These are phyloP conservation scores for Phyllosticta citriasiana DNA, from an alignment of 2,329 filamentous ascomycete species.

Conservation along the genomic window DNA sequence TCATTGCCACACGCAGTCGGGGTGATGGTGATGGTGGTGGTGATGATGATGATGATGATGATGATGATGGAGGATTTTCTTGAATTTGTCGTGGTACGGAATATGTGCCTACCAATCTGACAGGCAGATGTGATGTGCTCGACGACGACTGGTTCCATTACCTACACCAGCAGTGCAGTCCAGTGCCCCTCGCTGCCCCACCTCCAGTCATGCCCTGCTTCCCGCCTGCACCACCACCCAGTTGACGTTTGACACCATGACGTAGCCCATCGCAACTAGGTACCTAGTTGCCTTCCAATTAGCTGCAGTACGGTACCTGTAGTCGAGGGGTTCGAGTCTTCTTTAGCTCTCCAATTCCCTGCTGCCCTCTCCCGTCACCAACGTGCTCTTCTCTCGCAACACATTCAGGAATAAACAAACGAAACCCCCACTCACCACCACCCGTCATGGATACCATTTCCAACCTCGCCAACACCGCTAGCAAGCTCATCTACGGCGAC, in stretches of 20 bases:
- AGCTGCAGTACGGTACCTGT: too few species aligned
- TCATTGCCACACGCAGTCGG: neutral
- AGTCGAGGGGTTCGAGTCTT: neutral
- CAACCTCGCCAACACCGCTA: conserved; percentile 25
- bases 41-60: too few species aligned
- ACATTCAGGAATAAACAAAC: neutral
- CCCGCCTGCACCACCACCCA: too few species aligned
- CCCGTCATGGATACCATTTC: conserved; percentile 28
- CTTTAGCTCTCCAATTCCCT: neutral
- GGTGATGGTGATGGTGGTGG: too few species aligned
- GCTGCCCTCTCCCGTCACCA: neutral
- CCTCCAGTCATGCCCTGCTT: neutral
- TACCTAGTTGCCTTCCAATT: too few species aligned
- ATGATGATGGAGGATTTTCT: neutral
- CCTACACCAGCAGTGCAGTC: too few species aligned
- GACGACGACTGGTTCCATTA: too few species aligned
- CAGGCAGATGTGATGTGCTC: too few species aligned
- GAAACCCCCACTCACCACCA: neutral
- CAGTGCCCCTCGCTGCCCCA: too few species aligned
- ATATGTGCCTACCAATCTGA: too few species aligned
- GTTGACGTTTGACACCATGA: neutral
- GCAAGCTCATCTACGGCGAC: conserved; percentile 30
- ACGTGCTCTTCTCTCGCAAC: neutral
- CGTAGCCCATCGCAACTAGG: neutral
- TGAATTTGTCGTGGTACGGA: neutral